Evolutionary conservation across 768 basidiomycete species (phyloP).

Genomic region (Boletus subcaerulescens): DNA sequence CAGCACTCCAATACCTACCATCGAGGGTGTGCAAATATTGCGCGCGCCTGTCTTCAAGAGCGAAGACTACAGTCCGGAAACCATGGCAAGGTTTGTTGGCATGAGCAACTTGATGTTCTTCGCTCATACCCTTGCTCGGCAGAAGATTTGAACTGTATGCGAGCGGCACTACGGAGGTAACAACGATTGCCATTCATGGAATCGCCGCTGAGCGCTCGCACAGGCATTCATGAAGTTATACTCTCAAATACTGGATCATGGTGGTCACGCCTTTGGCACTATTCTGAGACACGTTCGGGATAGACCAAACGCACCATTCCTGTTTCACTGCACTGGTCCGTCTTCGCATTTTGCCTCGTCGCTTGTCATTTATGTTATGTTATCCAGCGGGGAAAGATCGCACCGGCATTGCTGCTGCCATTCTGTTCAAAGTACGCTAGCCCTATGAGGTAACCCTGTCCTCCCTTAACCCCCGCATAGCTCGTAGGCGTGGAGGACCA

Average conservation of each 20-base stretch:
- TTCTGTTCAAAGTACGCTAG: constrained; percentile 58
- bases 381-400: constrained; percentile 73
- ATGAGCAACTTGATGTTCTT: not conserved
- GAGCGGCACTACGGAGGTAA: constrained; percentile 74
- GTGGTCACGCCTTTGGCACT: constrained; percentile 60
- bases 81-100: constrained; percentile 76
- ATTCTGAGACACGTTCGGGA: constrained; percentile 76
- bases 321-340: constrained; percentile 77
- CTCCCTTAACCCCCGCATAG: constrained; percentile 34
- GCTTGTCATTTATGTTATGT: not conserved
- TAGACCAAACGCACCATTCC: constrained; percentile 55
- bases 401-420: constrained; percentile 72
- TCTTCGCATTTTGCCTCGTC: not conserved
- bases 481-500: constrained; percentile 70
- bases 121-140: constrained; percentile 14
- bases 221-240: constrained; percentile 82
- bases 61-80: constrained; percentile 81
- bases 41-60: constrained; percentile 62
- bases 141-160: constrained; percentile 60
- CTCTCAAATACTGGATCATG: constrained; percentile 76
- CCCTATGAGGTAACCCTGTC: not conserved
- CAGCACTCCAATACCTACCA: constrained; percentile 56
- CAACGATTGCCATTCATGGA: not conserved
- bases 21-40: constrained; percentile 60
- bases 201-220: not conserved